These are phyloP conservation scores for Neoboletus brunneissimus DNA, from an alignment of 768 basidiomycete species.

Conservation along the genomic window DNA sequence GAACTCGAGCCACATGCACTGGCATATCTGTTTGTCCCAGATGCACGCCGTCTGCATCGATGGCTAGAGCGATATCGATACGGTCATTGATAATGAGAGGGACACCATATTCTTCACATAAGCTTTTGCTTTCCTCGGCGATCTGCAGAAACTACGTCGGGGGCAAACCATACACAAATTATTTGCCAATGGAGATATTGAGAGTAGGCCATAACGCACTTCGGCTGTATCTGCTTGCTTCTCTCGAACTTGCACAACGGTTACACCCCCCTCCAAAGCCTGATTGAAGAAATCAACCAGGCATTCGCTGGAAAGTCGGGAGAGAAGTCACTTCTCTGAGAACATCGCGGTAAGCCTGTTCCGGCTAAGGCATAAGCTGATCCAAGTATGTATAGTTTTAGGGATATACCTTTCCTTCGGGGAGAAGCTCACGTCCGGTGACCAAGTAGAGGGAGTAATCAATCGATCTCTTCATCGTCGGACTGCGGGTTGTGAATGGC, in stretches of 20 bases:
- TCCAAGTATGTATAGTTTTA: not conserved
- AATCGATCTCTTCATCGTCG: constrained; percentile 22
- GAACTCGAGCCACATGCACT: constrained; percentile 54
- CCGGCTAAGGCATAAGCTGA: constrained; percentile 2
- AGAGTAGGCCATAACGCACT: constrained; percentile 41
- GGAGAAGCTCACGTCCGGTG: constrained; percentile 75
- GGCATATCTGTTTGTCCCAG: constrained; percentile 89
- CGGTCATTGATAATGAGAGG: constrained; percentile 88
- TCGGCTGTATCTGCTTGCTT: constrained; percentile 80
- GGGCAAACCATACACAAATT: not conserved
- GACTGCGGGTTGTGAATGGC: not conserved
- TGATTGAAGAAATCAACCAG: constrained; percentile 27
- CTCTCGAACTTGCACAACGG: constrained; percentile 86
- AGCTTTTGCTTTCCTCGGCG: constrained; percentile 60
- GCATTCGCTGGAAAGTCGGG: not conserved
- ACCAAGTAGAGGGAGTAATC: constrained; percentile 85
- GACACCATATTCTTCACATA: constrained; percentile 75
- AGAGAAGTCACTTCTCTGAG: constrained; percentile 61
- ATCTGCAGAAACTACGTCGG: constrained; percentile 67
- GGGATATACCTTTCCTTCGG: constrained; percentile 62
- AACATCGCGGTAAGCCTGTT: constrained; percentile 64
- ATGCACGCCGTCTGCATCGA: constrained; percentile 78
- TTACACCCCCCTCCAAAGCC: constrained; percentile 85
- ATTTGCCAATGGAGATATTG: not conserved
- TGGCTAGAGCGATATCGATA: constrained; percentile 80